A percentile compares a stretch with the other conserved stretches of the same genome.
Conservation (phyloP, 441 rosid genomes). For the Rhodomyrtus psidioides region DNA sequence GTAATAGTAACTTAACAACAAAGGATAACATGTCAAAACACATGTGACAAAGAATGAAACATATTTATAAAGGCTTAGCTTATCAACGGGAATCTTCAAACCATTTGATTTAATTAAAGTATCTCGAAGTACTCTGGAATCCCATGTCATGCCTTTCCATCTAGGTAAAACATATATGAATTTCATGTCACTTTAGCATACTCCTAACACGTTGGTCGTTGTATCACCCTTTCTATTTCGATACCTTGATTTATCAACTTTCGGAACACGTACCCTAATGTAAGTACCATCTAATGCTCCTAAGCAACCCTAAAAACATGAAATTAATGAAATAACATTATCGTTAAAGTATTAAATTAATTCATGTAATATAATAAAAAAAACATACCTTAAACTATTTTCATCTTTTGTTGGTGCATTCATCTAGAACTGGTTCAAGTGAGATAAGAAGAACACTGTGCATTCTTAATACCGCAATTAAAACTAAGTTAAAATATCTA, state of each 20-base stretch:
- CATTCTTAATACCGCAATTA: not conserved
- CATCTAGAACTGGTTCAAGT: not conserved
- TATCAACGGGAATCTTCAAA: rapidly evolving
- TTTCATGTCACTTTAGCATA: not conserved
- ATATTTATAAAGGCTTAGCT: not conserved
- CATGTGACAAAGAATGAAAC: not conserved
- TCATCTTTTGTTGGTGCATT: not conserved
- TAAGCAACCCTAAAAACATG: not conserved
- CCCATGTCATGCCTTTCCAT: not conserved
- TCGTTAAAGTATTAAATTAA: not conserved
- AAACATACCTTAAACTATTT: not conserved
- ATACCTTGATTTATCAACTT: not conserved
- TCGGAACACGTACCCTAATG: not conserved
- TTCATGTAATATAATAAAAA: too few species aligned
- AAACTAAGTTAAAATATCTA: not conserved
- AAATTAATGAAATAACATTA: not conserved
- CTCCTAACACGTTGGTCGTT: not conserved
- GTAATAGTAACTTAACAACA: not conserved
- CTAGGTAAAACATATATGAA: not conserved
- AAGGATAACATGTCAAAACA: too few species aligned
- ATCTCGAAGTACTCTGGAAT: not conserved
- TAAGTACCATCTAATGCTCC: not conserved
- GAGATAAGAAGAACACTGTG: not conserved
- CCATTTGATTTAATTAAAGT: not conserved
- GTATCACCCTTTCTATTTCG: not conserved